A percentile compares a stretch with the other conserved stretches of the same genome.
Conservation (phyloP, 2,329 filamentous ascomycete species). For the Canariomyces notabilis region DNA sequence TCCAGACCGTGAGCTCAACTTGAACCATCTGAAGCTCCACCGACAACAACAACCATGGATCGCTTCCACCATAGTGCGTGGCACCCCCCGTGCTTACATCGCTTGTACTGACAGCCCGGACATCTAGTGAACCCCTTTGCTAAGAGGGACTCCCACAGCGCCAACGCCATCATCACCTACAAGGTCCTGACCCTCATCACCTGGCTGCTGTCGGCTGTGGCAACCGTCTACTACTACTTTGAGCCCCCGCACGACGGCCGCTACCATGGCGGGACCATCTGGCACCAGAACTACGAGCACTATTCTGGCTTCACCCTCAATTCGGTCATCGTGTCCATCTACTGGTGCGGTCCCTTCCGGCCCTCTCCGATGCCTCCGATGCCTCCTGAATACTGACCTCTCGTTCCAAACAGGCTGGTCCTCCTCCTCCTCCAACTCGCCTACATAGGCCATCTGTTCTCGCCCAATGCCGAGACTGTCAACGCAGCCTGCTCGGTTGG, state of each 20-base stretch:
- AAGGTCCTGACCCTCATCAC: conserved; percentile 68
- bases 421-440: conserved; percentile 71
- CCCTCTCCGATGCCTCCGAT: neutral
- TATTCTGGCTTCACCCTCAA: conserved; percentile 73
- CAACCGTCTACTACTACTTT: conserved; percentile 70
- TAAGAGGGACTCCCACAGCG: conserved; percentile 61
- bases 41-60: conserved; percentile 11
- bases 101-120: neutral
- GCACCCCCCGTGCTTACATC: neutral
- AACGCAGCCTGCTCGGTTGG: conserved; percentile 71
- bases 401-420: conserved; percentile 50
- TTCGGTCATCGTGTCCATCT: conserved; percentile 59
- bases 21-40: neutral
- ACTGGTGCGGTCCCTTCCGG: conserved; percentile 55
- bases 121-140: conserved; percentile 70
- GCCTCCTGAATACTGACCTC: neutral
- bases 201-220: conserved; percentile 68
- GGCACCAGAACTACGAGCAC: conserved; percentile 64
- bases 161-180: conserved; percentile 61
- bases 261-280: conserved; percentile 60
- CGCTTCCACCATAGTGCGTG: conserved; percentile 14
- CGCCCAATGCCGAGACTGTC: conserved; percentile 55
- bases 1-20: neutral
- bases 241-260: conserved; percentile 58
- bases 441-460: conserved; percentile 75